Evolutionary conservation across 257 asterid genomes (phyloP), one percentile per base, ranked within the genome.

Genomic region (Salvia hispanica): DNA sequence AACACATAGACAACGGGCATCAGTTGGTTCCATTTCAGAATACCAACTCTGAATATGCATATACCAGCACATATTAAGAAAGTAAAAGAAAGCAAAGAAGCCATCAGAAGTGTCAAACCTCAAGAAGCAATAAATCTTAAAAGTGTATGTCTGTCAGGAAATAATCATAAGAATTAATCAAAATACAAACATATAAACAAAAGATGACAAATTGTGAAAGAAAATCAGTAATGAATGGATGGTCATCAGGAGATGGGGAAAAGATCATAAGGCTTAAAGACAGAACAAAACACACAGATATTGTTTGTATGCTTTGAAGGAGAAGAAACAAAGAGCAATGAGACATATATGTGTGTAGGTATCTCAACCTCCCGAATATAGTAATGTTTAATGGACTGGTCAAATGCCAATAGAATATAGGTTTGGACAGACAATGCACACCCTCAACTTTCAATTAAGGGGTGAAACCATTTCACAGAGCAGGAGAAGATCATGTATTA

Each of bases 361-460:
- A 62, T 43, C 68, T 63, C 21, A 10, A 25, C 48, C 71, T 60
- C 67, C 70, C 51, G 28, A 45, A 69, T 36, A 34, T 34, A 25
- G 45, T 1, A 25, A 25, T 60, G 69, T 55, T 67, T 31, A 60
- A 39, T 58, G 59, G 18, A 54, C 15, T 34, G 69, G 57, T 6
- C 63, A 70, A 40, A 52, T 45, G 42, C 54, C 73, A 71, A 40
- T 59, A 14, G 51, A 56, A 39, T 37, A 18, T 62, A 74, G 50
- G 37, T 57, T 40, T 28, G 48, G 66, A 58, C 14, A 25, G 55
- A 61, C 58, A 14, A 68, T 48, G 54, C 39, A 18, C 8, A 16
- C 18, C 55, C 64, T 64, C 63, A 65, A 28, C 37, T 63, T 55
- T 21, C 5, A 58, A 58, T 42, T 28, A 10, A 45, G 50, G n/a